phyloP scores from a whole-genome alignment of 805 yeast species.

The Torulaspora gathmanii region DNA sequence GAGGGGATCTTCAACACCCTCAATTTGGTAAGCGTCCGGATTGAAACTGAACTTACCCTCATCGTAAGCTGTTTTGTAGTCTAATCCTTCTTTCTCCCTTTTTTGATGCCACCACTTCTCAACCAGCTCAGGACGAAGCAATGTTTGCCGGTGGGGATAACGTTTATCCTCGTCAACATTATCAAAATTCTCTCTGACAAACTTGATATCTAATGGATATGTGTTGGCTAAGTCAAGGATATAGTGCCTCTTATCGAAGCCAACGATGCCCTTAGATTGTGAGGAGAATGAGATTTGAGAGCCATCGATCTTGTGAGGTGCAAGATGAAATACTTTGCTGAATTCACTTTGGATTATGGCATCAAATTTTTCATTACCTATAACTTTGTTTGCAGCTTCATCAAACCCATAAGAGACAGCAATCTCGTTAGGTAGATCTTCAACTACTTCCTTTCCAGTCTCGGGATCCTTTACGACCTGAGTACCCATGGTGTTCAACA shows the following conservation, averaged over 20 bases:
- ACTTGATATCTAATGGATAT: constrained; percentile 78
- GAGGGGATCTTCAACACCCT: constrained; percentile 39
- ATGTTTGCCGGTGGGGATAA: constrained; percentile 79
- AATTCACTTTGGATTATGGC: constrained; percentile 50
- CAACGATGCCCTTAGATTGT: constrained; percentile 79
- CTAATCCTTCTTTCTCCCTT: constrained; percentile 40
- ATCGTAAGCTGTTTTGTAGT: constrained; percentile 36
- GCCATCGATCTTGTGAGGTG: constrained; percentile 51
- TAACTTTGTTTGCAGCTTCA: constrained; percentile 51
- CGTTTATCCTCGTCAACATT: constrained; percentile 39
- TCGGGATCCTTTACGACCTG: constrained; percentile 39
- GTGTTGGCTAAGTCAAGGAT: constrained; percentile 78
- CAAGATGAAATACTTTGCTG: constrained; percentile 73
- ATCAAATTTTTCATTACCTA: constrained; percentile 49
- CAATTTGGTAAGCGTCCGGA: constrained; percentile 67
- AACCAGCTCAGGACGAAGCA: constrained; percentile 81
- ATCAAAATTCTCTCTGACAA: constrained; percentile 55
- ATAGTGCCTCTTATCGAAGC: constrained; percentile 81
- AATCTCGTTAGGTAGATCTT: constrained; percentile 36
- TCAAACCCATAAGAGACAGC: constrained; percentile 72
- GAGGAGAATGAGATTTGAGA: constrained; percentile 60
- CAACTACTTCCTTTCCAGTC: constrained; percentile 39
- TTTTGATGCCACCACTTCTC: constrained; percentile 83
- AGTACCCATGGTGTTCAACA: constrained; percentile 40
- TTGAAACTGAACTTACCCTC: constrained; percentile 55